Conservation (phyloP, 257 asterid genomes). For the Solanum piurae region DNA sequence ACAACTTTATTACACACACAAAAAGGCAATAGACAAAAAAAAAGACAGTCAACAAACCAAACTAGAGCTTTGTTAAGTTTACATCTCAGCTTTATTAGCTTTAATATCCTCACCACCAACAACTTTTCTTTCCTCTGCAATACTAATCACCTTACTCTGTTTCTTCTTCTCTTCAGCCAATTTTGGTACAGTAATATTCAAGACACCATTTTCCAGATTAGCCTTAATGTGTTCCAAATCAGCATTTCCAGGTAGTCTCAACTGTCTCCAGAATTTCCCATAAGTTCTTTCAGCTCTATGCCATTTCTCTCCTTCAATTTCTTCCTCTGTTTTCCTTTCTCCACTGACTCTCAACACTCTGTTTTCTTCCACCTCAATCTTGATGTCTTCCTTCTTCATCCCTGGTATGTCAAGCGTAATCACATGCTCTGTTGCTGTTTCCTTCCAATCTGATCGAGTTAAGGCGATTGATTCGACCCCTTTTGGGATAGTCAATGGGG, state of each 20-base stretch:
- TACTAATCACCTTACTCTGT: background rate
- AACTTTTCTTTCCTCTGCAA: background rate
- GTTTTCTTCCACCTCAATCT: background rate
- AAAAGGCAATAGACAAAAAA: background rate
- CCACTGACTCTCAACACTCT: background rate
- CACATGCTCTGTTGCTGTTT: background rate
- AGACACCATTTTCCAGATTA: background rate
- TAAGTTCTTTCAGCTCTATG: background rate
- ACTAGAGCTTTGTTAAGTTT: background rate
- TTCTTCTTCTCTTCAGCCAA: background rate
- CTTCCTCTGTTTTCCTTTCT: background rate
- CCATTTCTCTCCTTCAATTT: background rate
- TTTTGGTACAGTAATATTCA: background rate
- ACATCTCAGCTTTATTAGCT: background rate
- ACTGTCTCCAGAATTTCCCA: background rate
- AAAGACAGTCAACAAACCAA: background rate
- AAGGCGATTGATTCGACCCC: background rate
- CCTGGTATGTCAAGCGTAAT: background rate
- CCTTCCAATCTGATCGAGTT: background rate
- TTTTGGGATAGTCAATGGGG: background rate
- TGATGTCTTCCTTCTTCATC: background rate
- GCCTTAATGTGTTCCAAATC: background rate
- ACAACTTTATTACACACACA: background rate
- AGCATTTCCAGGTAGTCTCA: background rate
- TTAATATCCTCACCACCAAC: background rate